phyloP scores from a whole-genome alignment of 1,284 basidiomycete genomes.

The Gomphus sp. region DNA sequence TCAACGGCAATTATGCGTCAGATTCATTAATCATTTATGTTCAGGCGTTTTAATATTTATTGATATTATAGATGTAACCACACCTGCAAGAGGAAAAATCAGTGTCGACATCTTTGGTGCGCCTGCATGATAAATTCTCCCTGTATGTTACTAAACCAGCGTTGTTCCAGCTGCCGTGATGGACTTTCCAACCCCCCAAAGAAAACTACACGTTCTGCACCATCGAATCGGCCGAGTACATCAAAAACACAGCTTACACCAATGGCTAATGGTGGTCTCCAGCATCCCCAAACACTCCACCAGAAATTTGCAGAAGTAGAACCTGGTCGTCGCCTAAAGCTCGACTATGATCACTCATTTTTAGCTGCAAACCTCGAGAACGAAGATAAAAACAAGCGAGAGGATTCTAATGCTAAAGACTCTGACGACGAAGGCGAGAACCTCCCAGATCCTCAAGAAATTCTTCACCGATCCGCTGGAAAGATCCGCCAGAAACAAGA shows the following conservation, averaged over 20 bases:
- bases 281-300: constrained; percentile 37
- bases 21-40: constrained; percentile 9
- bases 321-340: not conserved
- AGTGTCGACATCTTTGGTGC: constrained; percentile 69
- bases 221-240: not conserved
- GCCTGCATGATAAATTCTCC: not conserved
- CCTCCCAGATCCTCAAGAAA: constrained; percentile 34
- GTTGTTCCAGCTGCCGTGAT: constrained; percentile 53
- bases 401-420: constrained; percentile 14
- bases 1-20: constrained; percentile 49
- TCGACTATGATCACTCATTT: not conserved
- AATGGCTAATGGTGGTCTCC: constrained; percentile 23
- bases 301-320: constrained; percentile 16
- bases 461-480: constrained; percentile 11
- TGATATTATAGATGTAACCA: constrained; percentile 56
- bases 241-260: not conserved
- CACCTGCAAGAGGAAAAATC: constrained; percentile 65
- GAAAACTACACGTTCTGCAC: constrained; percentile 11
- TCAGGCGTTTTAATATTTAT: not conserved
- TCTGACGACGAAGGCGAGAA: constrained; percentile 32
- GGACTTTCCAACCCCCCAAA: constrained; percentile 50
- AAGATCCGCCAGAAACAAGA: not conserved
- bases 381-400: not conserved
- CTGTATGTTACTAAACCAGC: not conserved
- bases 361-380: not conserved